Evolutionary conservation across 2,329 filamentous ascomycete genomes (phyloP).

Genomic region (Diaporthe sp.): DNA sequence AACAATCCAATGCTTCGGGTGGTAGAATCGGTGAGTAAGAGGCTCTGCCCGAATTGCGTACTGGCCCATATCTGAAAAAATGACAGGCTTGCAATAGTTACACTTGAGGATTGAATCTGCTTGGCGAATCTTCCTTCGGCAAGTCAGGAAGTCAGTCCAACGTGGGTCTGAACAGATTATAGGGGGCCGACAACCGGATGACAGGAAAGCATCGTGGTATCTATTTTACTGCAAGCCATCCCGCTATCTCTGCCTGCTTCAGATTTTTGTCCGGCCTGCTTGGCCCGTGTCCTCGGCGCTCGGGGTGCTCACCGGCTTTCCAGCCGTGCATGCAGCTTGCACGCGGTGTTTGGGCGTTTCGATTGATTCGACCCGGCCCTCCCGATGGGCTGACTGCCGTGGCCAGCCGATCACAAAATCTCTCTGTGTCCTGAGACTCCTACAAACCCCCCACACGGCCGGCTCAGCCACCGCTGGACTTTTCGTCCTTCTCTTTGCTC

Average conservation of each 20-base stretch:
- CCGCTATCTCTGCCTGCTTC: neutral
- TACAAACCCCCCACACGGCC: neutral
- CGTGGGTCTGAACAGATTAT: neutral
- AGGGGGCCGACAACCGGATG: neutral
- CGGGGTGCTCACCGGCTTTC: neutral
- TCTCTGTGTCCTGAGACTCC: conserved; percentile 6
- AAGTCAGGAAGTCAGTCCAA: neutral
- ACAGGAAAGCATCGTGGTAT: conserved; percentile 17
- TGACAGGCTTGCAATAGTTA: neutral
- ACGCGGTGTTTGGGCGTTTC: neutral
- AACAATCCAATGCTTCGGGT: neutral
- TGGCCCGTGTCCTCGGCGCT: neutral
- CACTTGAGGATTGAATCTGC: neutral
- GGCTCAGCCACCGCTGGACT: conserved; percentile 46
- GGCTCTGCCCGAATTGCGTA: neutral
- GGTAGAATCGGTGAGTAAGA: neutral
- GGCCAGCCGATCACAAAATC: conserved; percentile 5
- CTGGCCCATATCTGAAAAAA: neutral
- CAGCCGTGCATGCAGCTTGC: neutral
- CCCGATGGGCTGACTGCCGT: neutral
- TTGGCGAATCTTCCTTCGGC: neutral
- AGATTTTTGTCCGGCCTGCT: no score
- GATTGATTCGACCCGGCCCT: no score
- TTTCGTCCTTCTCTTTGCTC: conserved; percentile 52
- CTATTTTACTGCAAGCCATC: conserved; percentile 4